Conservation (phyloP, 805 yeast species). For the baker's yeast (Saccharomyces cerevisiae) region DNA sequence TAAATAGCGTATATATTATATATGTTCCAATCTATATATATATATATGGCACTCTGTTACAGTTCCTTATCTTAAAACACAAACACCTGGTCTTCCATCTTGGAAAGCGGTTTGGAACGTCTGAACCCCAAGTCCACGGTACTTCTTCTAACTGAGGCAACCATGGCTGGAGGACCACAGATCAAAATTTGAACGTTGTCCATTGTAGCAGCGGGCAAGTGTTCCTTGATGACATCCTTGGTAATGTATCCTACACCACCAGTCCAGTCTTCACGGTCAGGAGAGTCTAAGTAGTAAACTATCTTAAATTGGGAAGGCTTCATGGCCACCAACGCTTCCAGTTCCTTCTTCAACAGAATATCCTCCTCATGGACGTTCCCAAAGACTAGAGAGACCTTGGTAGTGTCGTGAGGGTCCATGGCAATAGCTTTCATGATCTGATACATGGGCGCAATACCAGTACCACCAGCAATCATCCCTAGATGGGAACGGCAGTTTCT, state of each 20-base stretch:
- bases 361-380: conserved; percentile 78
- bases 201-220: conserved; percentile 52
- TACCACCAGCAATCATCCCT: conserved; percentile 94
- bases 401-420: conserved; percentile 66
- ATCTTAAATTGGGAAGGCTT: conserved; percentile 57
- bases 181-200: conserved; percentile 50
- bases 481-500: conserved; percentile 68
- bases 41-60: neutral
- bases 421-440: conserved; percentile 81
- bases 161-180: conserved; percentile 95
- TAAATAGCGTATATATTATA: neutral
- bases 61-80: conserved; percentile 44
- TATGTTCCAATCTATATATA: neutral
- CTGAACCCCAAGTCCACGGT: conserved; percentile 66
- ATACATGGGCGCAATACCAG: conserved; percentile 94
- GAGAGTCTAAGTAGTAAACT: conserved; percentile 65
- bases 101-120: conserved; percentile 82
- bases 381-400: conserved; percentile 65
- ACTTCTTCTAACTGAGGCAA: conserved; percentile 72
- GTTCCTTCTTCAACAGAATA: conserved; percentile 70
- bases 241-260: conserved; percentile 79
- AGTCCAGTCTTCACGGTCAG: conserved; percentile 49
- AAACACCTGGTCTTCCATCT: conserved; percentile 84
- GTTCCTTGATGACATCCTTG: conserved; percentile 51
- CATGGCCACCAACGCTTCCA: conserved; percentile 52